A percentile compares a stretch with the other conserved stretches of the same genome.
These are phyloP conservation scores for Pachyrhizus erosus DNA, from an alignment of 306 rosid species.

Conservation along the genomic window DNA sequence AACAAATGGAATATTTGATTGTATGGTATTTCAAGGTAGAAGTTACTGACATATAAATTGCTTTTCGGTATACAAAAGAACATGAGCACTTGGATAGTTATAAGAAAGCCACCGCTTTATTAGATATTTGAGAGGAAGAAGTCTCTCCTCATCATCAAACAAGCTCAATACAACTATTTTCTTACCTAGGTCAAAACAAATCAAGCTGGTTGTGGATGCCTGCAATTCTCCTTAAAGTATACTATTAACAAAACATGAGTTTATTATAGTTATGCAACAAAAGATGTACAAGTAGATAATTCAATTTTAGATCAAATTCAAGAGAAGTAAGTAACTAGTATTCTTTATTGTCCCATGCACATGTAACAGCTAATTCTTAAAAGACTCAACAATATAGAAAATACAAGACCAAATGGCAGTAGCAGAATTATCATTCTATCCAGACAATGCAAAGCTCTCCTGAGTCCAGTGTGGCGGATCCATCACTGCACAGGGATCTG, in stretches of 20 bases:
- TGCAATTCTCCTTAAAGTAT: background rate
- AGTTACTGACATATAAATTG: background rate
- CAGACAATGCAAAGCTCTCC: conserved; percentile 82
- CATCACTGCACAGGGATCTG: conserved; percentile 78
- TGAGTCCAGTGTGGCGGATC: conserved; percentile 89
- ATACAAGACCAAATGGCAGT: conserved; percentile 16
- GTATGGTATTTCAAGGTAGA: background rate
- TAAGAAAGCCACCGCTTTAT: background rate
- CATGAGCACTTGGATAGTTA: background rate
- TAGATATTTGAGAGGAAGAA: background rate
- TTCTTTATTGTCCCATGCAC: conserved; percentile 5
- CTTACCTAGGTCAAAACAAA: background rate
- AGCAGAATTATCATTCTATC: conserved; percentile 39
- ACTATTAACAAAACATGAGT: background rate
- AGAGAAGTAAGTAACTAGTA: conserved; percentile 11
- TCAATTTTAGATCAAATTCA: background rate
- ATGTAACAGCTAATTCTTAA: background rate
- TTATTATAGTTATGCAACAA: conserved; percentile 11
- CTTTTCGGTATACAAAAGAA: background rate
- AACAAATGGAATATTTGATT: background rate
- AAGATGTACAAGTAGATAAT: background rate
- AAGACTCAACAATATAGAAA: conserved; percentile 2
- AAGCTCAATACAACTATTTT: background rate
- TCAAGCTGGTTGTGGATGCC: background rate
- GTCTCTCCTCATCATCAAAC: conserved; percentile 3